Conservation (phyloP, 768 basidiomycete species). For the Cyathus striatus region DNA sequence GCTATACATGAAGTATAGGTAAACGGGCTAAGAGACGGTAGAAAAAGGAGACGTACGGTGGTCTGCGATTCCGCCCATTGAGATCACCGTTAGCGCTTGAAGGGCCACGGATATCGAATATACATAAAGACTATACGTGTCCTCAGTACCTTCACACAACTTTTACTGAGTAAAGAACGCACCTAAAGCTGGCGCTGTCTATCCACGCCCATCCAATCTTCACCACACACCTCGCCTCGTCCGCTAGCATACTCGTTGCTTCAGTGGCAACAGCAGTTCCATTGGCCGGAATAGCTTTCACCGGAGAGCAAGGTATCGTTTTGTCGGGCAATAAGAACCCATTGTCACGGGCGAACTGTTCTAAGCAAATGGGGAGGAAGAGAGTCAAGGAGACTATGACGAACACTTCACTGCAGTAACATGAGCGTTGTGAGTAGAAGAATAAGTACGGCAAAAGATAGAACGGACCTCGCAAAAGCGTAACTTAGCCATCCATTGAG, state of each 20-base stretch:
- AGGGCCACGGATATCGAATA: constrained; percentile 85
- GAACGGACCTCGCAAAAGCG: constrained; percentile 70
- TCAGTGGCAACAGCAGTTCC: constrained; percentile 5
- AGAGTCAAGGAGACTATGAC: constrained; percentile 77
- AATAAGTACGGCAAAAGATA: background rate
- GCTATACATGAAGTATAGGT: constrained; percentile 15
- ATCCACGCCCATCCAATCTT: constrained; percentile 82
- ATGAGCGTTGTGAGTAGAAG: background rate
- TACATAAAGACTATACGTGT: constrained; percentile 62
- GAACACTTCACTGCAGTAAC: constrained; percentile 62
- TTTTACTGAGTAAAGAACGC: constrained; percentile 11
- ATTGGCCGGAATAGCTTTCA: constrained; percentile 11
- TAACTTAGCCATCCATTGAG: constrained; percentile 80
- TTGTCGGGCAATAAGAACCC: constrained; percentile 73
- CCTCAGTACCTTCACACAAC: background rate
- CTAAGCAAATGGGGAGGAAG: constrained; percentile 78
- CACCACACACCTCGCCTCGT: constrained; percentile 68
- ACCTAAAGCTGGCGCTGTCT: constrained; percentile 92
- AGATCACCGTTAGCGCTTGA: constrained; percentile 92
- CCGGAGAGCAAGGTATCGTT: constrained; percentile 46
- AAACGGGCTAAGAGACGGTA: background rate
- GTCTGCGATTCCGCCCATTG: constrained; percentile 90
- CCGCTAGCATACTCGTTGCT: constrained; percentile 7
- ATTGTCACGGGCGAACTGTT: constrained; percentile 88
- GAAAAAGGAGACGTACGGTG: constrained; percentile 55